phyloP scores from a whole-genome alignment of 495 filamentous ascomycete genomes.

The Mycothermus thermophilus region DNA sequence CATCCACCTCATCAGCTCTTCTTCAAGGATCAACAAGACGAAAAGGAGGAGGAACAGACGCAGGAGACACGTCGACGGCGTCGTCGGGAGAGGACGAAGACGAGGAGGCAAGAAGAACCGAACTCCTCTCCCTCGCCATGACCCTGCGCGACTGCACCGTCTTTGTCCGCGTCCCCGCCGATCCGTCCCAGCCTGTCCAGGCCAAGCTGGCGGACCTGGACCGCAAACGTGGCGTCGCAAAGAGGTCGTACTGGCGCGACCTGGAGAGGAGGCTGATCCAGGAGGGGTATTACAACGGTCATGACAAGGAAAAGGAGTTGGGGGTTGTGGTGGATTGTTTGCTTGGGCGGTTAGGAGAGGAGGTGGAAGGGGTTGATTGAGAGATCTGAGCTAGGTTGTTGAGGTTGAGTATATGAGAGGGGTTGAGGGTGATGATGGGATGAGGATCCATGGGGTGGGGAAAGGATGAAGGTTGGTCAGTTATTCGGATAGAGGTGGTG shows the following conservation, averaged over 20 bases:
- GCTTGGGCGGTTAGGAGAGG: slow-evolving; percentile 6
- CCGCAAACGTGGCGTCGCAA: slow-evolving; percentile 60
- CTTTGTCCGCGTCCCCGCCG: slow-evolving; percentile 48
- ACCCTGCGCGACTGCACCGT: slow-evolving; percentile 80
- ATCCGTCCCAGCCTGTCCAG: slow-evolving; percentile 34
- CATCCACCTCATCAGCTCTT: too few relatives aligned
- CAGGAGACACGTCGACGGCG: too few relatives aligned
- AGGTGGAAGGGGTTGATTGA: neutral
- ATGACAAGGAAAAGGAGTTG: slow-evolving; percentile 31
- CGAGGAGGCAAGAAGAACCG: too few relatives aligned
- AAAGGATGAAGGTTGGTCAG: neutral
- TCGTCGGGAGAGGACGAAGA: too few relatives aligned
- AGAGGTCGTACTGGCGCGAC: slow-evolving; percentile 58
- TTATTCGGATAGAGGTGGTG: neutral
- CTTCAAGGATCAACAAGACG: too few relatives aligned
- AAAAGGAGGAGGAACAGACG: too few relatives aligned
- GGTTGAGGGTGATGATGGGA: neutral
- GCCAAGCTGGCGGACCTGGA: slow-evolving; percentile 79
- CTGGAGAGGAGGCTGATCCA: slow-evolving; percentile 48
- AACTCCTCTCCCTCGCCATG: slow-evolving; percentile 52
- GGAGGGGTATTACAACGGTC: slow-evolving; percentile 62
- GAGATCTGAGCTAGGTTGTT: too few relatives aligned
- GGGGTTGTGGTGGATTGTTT: slow-evolving; percentile 12
- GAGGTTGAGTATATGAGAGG: neutral
- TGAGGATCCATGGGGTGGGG: neutral